Evolutionary conservation across 2,329 filamentous ascomycete species (phyloP), one percentile per base, ranked within the genome.

Genomic region (Knufia fluminis): DNA sequence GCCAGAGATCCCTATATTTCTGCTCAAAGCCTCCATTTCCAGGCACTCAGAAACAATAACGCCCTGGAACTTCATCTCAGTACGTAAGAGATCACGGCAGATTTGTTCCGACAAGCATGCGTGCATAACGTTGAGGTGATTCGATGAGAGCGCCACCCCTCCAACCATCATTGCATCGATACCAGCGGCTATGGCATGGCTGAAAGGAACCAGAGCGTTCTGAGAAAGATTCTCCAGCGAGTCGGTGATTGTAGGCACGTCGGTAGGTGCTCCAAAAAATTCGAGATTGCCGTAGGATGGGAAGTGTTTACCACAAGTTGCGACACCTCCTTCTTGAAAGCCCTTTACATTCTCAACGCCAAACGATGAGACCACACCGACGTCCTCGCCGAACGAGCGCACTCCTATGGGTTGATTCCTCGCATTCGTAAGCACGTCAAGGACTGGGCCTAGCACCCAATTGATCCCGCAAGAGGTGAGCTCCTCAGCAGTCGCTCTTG

Each of bases 161-260:
- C 91, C 91, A 7, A 97, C 86, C 73, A 97, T 95, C 81, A 97
- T 94, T 26, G 86, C 85, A 67, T 96, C 91, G 12, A 97, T 70
- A 1, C 91, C 90, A 43, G 87, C 83, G 14, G 80, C 77, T 55
- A 96, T 90, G 10, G 91, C 89, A 64, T 92, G 92, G 48, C 89
- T 81, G 63, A 96, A 97, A 0, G 91, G 91, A 3, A 96, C 83
- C 26, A 97, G 71, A 23, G 91, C 91, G 59, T 85, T 94, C n/a
- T 96, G 71, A 56, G 88, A 94, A 39, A 97, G 73, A 61, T 95
- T 90, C 63, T 96, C 91, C 10, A 96, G 69, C 0, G 90, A 94
- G 64, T 97, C 90, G 0, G 89, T 96, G 59, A 97, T 96, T 53
- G 94, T 92, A 12, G 91, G 91, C 24, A 97, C 89, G 60, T 96